Conservation (phyloP, 805 yeast genomes). For the Starmerella etchellsii region DNA sequence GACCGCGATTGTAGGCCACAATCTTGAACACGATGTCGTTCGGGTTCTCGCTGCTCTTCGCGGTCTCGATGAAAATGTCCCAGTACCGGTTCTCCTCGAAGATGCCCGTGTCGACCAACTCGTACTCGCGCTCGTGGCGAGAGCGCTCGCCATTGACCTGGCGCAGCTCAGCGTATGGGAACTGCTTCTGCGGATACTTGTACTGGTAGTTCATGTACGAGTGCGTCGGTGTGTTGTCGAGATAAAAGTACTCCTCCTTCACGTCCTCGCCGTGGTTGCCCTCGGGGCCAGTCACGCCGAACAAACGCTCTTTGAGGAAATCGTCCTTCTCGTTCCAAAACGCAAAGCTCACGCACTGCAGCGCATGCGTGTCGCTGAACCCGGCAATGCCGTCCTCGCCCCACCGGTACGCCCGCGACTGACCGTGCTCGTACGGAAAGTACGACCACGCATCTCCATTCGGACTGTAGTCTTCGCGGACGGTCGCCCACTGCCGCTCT, state of each 20-base stretch:
- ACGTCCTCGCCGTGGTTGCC: conserved; percentile 97
- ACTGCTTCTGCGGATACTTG: conserved; percentile 80
- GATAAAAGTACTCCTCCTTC: conserved; percentile 50
- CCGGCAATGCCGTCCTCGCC: conserved; percentile 95
- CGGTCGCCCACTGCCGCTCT: conserved; percentile 68
- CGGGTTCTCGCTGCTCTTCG: conserved; percentile 67
- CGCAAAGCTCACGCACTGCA: conserved; percentile 64
- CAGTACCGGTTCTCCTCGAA: conserved; percentile 57
- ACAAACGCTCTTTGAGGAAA: conserved; percentile 70
- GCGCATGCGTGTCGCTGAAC: conserved; percentile 69
- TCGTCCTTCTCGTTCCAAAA: conserved; percentile 86
- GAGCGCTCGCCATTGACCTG: conserved; percentile 53
- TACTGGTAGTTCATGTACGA: conserved; percentile 82
- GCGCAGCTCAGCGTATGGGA: conserved; percentile 66
- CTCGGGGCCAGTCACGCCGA: conserved; percentile 82
- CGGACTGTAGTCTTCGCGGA: conserved; percentile 71
- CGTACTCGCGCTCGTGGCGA: conserved; percentile 62
- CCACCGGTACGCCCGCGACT: conserved; percentile 78
- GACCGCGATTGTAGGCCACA: conserved; percentile 77
- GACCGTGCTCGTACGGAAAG: conserved; percentile 75
- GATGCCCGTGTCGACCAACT: conserved; percentile 65
- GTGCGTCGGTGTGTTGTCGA: conserved; percentile 88
- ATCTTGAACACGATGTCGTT: conserved; percentile 71
- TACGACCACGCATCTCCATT: conserved; percentile 86
- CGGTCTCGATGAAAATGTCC: conserved; percentile 82